A percentile compares a stretch with the other conserved stretches of the same genome.
Evolutionary conservation across 306 rosid species (phyloP).

Genomic region (Prosopis cineraria): DNA sequence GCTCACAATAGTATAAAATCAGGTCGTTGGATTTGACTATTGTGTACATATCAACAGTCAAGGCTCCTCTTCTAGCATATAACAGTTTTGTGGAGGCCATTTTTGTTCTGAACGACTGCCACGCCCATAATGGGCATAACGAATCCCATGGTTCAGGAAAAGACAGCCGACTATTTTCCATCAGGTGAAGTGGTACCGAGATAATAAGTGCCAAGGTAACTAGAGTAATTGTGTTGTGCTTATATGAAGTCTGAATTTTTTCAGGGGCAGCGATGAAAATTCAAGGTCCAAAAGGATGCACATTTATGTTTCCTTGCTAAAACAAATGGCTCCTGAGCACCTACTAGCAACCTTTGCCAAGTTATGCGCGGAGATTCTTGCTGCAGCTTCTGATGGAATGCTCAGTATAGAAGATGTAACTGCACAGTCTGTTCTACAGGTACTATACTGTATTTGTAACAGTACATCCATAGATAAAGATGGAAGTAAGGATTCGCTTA

Average conservation of each 20-base stretch:
- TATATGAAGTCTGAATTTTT: conserved; percentile 20
- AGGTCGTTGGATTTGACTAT: conserved; percentile 29
- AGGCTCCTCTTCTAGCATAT: conserved; percentile 90
- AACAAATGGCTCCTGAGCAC: conserved; percentile 97
- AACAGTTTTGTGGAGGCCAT: conserved; percentile 94
- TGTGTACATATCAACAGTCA: conserved; percentile 52
- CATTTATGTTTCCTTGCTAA: conserved; percentile 80
- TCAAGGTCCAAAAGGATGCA: conserved; percentile 87
- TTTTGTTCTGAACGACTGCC: conserved; percentile 80
- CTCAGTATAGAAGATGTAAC: conserved; percentile 72
- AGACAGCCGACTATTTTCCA: conserved; percentile 70
- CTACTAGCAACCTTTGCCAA: conserved; percentile 90
- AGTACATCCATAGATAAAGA: not conserved
- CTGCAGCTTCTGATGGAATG: conserved; percentile 90
- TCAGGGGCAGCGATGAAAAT: conserved; percentile 82
- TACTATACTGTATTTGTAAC: conserved; percentile 24
- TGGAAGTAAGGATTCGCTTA: conserved; percentile 1
- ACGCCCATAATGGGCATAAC: conserved; percentile 63
- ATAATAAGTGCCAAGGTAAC: conserved; percentile 24
- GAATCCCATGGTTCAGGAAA: conserved; percentile 55
- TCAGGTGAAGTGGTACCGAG: conserved; percentile 57
- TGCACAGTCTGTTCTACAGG: conserved; percentile 88
- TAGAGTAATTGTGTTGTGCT: conserved; percentile 19
- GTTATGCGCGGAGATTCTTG: conserved; percentile 88
- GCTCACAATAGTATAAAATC: conserved; percentile 34